Base-by-base conservation (phyloP, 202 grass and related monocot genomes). In the Digitaria exilis region DNA sequence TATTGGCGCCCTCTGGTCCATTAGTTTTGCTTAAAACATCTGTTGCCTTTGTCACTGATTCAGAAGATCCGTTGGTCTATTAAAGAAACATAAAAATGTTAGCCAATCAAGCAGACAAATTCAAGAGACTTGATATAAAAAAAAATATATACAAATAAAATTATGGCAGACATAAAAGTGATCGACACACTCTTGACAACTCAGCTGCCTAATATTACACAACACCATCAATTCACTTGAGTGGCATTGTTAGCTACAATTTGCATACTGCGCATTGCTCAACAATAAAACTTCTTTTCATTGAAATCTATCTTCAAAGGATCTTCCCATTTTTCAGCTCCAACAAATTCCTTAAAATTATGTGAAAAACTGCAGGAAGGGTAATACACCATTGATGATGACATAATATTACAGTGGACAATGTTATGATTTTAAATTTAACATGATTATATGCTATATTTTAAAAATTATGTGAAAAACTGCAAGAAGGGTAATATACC, bases 21-120 rank as follows among this genome's bases (percentile, higher is more conserved):
- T 77, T 82, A 57, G 56, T 44, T 72, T 82, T 86, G 65, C 65
- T 86, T 60, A 89, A 78, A 43, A 89, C 83, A 71, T 89, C 87
- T 72, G 87, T 86, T 78, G 83, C 78, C 64, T 86, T 85, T 50
- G 34, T n/a, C n/a, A n/a, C 79, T 60, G 73, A 60, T 65, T 77
- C 73, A 16, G 71, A 82, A 64, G 83, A 55, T 39, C 41, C 78
- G n/a, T 82, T 82, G 35, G 48, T 64, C 83, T 89, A 50, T 46
- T 77, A 28, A 80, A 69, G 6, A 59, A 39, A 39, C 1, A 34
- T 41, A 57, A n/a, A 29, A 60, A 16, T 62, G 54, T 82, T 30
- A 87, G 29, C 2, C 13, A 35, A 68, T 32, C 61, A 74, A 32
- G 51, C 14, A 84, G 69, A 84, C 6, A 60, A 59, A 84, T 39